Evolutionary conservation across 768 basidiomycete genomes (phyloP).

Genomic region (Harrya chromipes): DNA sequence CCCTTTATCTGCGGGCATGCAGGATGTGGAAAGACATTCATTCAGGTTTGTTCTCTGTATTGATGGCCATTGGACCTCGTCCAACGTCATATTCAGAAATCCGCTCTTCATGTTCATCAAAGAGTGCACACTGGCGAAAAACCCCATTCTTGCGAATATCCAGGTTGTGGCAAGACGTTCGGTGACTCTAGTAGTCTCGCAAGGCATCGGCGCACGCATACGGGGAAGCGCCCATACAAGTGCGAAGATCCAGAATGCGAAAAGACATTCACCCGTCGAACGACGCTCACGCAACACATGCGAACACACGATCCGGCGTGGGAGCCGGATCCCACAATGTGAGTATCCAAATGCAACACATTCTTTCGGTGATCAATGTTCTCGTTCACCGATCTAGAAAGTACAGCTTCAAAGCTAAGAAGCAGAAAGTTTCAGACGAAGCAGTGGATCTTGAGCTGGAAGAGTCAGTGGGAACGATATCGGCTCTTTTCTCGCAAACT

Average conservation of each 20-base stretch:
- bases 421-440: constrained; percentile 47
- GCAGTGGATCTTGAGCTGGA: constrained; percentile 61
- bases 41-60: constrained; percentile 57
- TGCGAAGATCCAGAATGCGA: constrained; percentile 81
- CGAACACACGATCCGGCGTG: constrained; percentile 81
- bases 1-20: constrained; percentile 72
- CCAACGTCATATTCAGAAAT: constrained; percentile 52
- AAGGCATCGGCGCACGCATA: constrained; percentile 86
- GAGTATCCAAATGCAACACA: constrained; percentile 29
- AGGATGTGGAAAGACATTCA: constrained; percentile 87
- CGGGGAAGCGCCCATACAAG: constrained; percentile 82
- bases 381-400: constrained; percentile 44
- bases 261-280: constrained; percentile 85
- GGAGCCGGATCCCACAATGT: constrained; percentile 84
- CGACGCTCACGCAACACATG: constrained; percentile 85
- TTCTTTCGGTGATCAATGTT: neutral
- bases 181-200: constrained; percentile 91
- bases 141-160: constrained; percentile 88
- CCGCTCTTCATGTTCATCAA: constrained; percentile 83
- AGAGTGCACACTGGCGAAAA: constrained; percentile 93
- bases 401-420: constrained; percentile 78
- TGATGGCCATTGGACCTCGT: neutral
- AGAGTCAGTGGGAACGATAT: constrained; percentile 73
- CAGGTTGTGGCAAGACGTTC: constrained; percentile 83
- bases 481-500: constrained; percentile 59